These are phyloP conservation scores for Rutstroemia sydowiana DNA, from an alignment of 2,329 filamentous ascomycete species.

Conservation along the genomic window DNA sequence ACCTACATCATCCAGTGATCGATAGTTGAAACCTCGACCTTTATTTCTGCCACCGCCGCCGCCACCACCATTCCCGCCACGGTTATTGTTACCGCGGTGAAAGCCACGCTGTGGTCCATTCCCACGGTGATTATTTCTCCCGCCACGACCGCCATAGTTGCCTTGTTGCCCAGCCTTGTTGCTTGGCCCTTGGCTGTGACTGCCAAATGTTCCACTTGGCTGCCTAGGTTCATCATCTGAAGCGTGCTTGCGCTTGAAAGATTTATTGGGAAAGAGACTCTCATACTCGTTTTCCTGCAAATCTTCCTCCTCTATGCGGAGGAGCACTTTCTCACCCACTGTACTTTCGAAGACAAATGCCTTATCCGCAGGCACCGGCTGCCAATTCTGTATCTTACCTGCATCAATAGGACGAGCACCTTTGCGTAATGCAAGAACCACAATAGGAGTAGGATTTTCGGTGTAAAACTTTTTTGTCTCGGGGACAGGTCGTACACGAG, in stretches of 20 bases:
- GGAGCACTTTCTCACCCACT: slow-evolving; percentile 77
- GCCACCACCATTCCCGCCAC: slow-evolving; percentile 21
- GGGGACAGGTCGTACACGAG: slow-evolving; percentile 65
- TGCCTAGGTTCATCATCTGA: slow-evolving; percentile 42
- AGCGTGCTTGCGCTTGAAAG: slow-evolving; percentile 55
- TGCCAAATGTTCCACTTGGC: slow-evolving; percentile 22
- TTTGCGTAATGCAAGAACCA: slow-evolving; percentile 75
- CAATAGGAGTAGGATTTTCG: slow-evolving; percentile 68
- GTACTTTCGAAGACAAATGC: slow-evolving; percentile 72
- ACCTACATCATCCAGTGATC: slow-evolving; percentile 59
- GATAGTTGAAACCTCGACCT: slow-evolving; percentile 48
- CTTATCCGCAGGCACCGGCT: slow-evolving; percentile 62
- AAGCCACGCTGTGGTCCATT: slow-evolving; percentile 36
- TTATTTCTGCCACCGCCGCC: slow-evolving; percentile 36
- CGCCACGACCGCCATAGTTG: slow-evolving; percentile 26
- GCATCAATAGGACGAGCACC: slow-evolving; percentile 73
- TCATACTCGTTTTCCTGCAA: slow-evolving; percentile 56
- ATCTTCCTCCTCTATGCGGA: slow-evolving; percentile 71
- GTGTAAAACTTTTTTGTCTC: slow-evolving; percentile 64
- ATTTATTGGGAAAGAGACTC: slow-evolving; percentile 52
- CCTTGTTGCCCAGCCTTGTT: slow-evolving; percentile 26
- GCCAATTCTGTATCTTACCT: slow-evolving; percentile 75
- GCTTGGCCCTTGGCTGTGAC: slow-evolving; percentile 29
- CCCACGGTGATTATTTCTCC: slow-evolving; percentile 32
- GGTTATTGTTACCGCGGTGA: slow-evolving; percentile 26